A percentile compares a stretch with the other conserved stretches of the same genome.
Evolutionary conservation across 2,329 filamentous ascomycete species (phyloP).

Genomic region (Fusarium protoensiforme): DNA sequence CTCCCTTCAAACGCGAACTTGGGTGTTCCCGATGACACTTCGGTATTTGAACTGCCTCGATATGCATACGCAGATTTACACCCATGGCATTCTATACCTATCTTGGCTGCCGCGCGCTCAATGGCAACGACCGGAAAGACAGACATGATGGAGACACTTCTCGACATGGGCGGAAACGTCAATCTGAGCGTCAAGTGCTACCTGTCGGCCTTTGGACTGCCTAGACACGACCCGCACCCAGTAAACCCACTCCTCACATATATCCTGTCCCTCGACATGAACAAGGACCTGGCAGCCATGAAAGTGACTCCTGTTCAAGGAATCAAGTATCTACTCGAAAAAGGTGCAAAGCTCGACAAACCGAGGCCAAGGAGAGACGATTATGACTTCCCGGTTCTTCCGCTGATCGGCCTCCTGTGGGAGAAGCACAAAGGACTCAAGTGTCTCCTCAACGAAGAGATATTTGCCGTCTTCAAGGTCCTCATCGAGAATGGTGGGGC

Average conservation of each 20-base stretch:
- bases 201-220: neutral
- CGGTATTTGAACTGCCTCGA: neutral
- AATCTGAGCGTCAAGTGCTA: neutral
- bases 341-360: neutral
- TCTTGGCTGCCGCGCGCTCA: neutral
- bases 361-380: neutral
- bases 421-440: neutral
- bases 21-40: neutral
- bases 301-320: neutral
- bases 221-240: neutral
- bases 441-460: neutral
- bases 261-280: neutral
- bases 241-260: neutral
- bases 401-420: neutral
- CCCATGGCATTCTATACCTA: neutral
- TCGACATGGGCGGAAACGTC: neutral
- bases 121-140: neutral
- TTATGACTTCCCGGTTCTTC: neutral
- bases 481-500: neutral
- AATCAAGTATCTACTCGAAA: neutral
- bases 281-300: neutral
- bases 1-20: neutral
- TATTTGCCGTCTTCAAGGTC: neutral
- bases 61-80: neutral
- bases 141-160: neutral